phyloP scores from a whole-genome alignment of 352 stramenopile genomes.

The Blastocystis hominis region DNA sequence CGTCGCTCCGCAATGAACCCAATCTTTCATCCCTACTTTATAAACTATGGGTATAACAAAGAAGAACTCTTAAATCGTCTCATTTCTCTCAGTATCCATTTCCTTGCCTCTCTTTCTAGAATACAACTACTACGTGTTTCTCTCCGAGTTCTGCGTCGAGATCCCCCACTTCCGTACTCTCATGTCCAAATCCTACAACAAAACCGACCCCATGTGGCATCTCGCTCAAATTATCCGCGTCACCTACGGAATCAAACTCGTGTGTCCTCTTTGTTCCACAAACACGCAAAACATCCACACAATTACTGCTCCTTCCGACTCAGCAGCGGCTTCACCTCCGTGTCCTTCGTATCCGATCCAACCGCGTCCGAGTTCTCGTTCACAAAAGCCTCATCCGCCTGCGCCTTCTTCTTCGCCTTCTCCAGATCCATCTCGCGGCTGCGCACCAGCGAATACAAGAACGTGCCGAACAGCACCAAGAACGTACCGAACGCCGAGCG shows the following conservation, averaged over 20 bases:
- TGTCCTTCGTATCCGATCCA: neutral
- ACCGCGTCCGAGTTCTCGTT: neutral
- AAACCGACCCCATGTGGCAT: neutral
- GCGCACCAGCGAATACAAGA: slow-evolving; percentile 66
- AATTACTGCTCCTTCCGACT: neutral
- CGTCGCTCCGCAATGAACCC: neutral
- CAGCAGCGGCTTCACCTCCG: slow-evolving; percentile 5
- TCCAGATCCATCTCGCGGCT: slow-evolving; percentile 42
- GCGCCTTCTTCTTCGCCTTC: neutral
- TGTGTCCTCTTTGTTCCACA: neutral
- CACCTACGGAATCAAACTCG: neutral
- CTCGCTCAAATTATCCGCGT: neutral
- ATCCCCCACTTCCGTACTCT: neutral
- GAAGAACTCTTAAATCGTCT: neutral
- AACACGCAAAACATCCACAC: neutral
- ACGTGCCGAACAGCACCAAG: slow-evolving; percentile 67
- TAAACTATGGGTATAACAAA: slow-evolving; percentile 47
- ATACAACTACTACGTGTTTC: neutral
- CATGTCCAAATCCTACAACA: neutral
- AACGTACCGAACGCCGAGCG: slow-evolving; percentile 68
- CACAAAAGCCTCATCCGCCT: neutral
- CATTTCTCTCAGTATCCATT: neutral
- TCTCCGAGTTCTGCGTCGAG: neutral
- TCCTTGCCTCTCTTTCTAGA: neutral
- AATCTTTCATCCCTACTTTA: slow-evolving; percentile 35